A percentile compares a stretch with the other conserved stretches of the same genome.
These are phyloP conservation scores for Funneliformis mosseae DNA, from an alignment of 192 early-diverging fungal genomes.

Conservation along the genomic window DNA sequence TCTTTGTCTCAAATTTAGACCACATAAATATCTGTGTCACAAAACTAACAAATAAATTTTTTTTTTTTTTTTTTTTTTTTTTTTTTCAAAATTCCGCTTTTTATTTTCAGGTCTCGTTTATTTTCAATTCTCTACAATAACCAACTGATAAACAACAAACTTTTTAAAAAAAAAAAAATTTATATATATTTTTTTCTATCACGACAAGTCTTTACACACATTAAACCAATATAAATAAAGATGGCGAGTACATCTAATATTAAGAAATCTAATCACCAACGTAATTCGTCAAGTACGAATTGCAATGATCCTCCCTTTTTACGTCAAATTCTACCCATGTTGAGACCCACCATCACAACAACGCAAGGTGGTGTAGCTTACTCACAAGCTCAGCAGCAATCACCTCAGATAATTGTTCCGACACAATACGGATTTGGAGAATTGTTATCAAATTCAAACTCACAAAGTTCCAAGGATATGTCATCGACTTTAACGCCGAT, in stretches of 20 bases:
- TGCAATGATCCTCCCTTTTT: not conserved
- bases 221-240: not conserved
- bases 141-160: not conserved
- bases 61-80: not conserved
- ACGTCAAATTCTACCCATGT: constrained; percentile 23
- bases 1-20: not conserved
- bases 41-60: constrained; percentile 9
- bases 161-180: not conserved
- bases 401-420: constrained; percentile 21
- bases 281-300: not conserved
- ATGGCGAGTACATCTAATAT: constrained; percentile 21
- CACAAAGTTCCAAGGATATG: not conserved
- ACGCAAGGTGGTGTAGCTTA: not conserved
- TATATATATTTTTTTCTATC: not conserved
- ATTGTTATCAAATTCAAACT: not conserved
- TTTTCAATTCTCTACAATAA: not conserved
- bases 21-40: not conserved
- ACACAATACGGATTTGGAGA: constrained; percentile 11
- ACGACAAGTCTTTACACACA: not conserved
- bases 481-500: not conserved
- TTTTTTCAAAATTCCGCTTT: not conserved
- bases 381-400: constrained; percentile 2
- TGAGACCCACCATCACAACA: not conserved
- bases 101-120: not conserved
- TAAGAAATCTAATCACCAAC: constrained; percentile 14